Conservation (phyloP, 2,329 filamentous ascomycete species). For the Chaetomium strumarium region DNA sequence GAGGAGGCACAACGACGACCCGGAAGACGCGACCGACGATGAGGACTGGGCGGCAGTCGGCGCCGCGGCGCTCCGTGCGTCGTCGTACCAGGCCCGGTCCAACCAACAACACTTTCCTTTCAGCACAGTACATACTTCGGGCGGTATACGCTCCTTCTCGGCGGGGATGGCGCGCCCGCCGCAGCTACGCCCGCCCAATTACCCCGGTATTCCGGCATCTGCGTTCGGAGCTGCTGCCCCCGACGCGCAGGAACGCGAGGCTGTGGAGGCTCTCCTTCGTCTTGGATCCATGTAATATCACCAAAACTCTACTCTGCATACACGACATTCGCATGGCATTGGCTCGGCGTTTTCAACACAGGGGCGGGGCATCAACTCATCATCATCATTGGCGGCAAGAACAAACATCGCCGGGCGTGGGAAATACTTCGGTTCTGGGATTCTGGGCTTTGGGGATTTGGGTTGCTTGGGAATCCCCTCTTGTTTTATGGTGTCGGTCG, state of each 20-base stretch:
- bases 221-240: slow-evolving; percentile 44
- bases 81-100: slow-evolving; percentile 57
- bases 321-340: slow-evolving; percentile 34
- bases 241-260: slow-evolving; percentile 72
- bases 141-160: slow-evolving; percentile 44
- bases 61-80: slow-evolving; percentile 71
- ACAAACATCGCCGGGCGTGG: slow-evolving; percentile 9
- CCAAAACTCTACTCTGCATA: slow-evolving; percentile 2
- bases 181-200: slow-evolving; percentile 39
- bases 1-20: slow-evolving; percentile 63
- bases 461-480: slow-evolving; percentile 3
- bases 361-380: slow-evolving; percentile 13
- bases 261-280: slow-evolving; percentile 72
- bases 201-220: slow-evolving; percentile 48
- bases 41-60: slow-evolving; percentile 93
- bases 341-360: slow-evolving; percentile 43
- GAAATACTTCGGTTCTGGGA: slow-evolving; percentile 13
- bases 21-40: slow-evolving; percentile 84
- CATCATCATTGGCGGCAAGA: slow-evolving; percentile 12
- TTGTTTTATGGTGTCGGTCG: slow-evolving; percentile 2
- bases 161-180: slow-evolving; percentile 50
- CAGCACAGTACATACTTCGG: slow-evolving; percentile 45
- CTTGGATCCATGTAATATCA: slow-evolving; percentile 69
- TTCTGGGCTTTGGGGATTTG: slow-evolving; percentile 10
- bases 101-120: slow-evolving; percentile 41